phyloP scores from a whole-genome alignment of 2,329 filamentous ascomycete genomes.

The Hypoxylon sp. region DNA sequence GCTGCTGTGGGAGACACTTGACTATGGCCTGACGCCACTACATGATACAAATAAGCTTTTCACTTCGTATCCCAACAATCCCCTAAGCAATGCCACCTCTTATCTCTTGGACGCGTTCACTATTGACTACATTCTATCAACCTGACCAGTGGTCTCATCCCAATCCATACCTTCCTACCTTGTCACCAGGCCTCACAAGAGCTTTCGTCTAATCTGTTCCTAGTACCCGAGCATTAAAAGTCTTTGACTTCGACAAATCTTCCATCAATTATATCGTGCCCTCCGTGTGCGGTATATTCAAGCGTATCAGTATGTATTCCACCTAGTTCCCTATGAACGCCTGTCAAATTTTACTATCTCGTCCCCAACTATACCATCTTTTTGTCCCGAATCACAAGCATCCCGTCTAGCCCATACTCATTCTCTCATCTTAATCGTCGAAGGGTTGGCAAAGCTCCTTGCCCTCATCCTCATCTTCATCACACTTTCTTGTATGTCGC shows the following conservation, averaged over 20 bases:
- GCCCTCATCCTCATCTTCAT: background rate
- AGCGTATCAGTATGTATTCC: constrained; percentile 6
- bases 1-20: background rate
- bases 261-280: constrained; percentile 1
- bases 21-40: background rate
- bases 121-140: background rate
- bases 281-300: background rate
- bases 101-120: background rate
- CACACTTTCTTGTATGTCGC: background rate
- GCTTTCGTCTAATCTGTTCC: constrained; percentile 1
- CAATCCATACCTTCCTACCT: background rate
- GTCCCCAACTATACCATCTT: background rate
- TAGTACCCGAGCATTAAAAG: constrained; percentile 8
- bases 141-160: background rate
- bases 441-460: background rate
- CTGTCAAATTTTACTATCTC: background rate
- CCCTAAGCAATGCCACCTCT: background rate
- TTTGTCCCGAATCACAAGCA: background rate
- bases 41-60: constrained; percentile 1
- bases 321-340: background rate
- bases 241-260: background rate
- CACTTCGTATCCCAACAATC: background rate
- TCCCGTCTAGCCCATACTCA: background rate
- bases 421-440: background rate
- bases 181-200: background rate